Evolutionary conservation across 176 grass and related monocot genomes (phyloP), one percentile per base, ranked within the genome.

Genomic region (Triticum turgidum): DNA sequence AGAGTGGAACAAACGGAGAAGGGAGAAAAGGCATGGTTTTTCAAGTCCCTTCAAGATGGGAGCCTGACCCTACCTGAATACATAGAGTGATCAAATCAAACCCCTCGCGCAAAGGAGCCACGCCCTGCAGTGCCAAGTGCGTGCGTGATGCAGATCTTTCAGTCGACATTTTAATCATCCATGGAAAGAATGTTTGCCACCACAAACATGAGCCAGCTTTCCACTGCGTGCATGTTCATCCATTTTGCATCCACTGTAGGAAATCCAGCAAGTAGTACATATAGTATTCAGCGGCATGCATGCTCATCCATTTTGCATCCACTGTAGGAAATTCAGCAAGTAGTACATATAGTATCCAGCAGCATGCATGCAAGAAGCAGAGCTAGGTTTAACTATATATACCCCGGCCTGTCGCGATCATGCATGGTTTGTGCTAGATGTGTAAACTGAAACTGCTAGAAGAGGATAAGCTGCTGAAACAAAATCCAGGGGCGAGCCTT

Each of bases 61-160:
- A 75, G 61, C 76, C 51, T 81, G 82, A 44, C 63, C 85, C 89
- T 84, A 88, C 86, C 70, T 11, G 64, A 27, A 77, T 75, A 54
- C 51, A 18, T 6, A 8, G 76, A 84, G 69, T 34, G 20, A 76
- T 91, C 30, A 24, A 69, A 76, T 22, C 85, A 61, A 69, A 88
- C 21, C 63, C 82, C 70, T 84, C n/a, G 37, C 9, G 77, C 51
- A 63, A 82, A 76, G 61, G 61, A 77, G 39, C 10, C 75, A 83
- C 65, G 35, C 42, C 72, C 1, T 68, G 61, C 61, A 77, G 70
- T 18, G 66, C 58, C 7, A 17, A 80, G 86, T 78, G 41, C 71
- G 86, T 77, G 41, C 72, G 32, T 61, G 18, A 78, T 45, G 22
- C 52, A 78, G 77, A 89, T 86, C 83, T 85, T 54, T 18, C 51